These are phyloP conservation scores for Arxiozyma bovina DNA, from an alignment of 1,139 yeast species.

Conservation along the genomic window DNA sequence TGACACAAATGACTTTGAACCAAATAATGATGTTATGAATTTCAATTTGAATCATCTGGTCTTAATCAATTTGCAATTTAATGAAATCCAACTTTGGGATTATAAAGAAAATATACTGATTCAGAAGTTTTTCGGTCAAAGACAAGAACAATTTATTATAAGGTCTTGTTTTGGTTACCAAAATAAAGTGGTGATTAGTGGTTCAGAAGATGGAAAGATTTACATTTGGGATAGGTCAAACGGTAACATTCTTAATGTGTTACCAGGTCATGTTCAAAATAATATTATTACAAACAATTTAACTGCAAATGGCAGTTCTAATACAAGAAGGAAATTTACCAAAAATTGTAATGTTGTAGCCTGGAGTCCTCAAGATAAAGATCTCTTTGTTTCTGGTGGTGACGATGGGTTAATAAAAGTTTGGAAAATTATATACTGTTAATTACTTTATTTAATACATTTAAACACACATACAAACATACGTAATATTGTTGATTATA, in stretches of 20 bases:
- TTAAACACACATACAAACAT: background rate
- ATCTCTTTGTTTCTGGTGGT: slow-evolving; percentile 72
- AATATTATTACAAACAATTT: slow-evolving; percentile 7
- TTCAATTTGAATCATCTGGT: slow-evolving; percentile 31
- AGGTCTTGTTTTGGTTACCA: slow-evolving; percentile 71
- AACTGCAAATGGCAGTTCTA: background rate
- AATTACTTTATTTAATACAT: slow-evolving; percentile 10
- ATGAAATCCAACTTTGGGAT: slow-evolving; percentile 77
- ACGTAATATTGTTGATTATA: background rate
- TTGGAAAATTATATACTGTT: slow-evolving; percentile 42
- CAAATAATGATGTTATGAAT: background rate
- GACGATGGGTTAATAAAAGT: slow-evolving; percentile 65
- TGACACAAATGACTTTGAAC: background rate
- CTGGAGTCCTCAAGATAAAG: slow-evolving; percentile 53
- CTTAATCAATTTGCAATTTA: slow-evolving; percentile 62
- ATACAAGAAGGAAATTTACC: slow-evolving; percentile 15
- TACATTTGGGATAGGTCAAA: slow-evolving; percentile 74
- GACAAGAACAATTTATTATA: slow-evolving; percentile 60
- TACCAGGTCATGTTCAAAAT: slow-evolving; percentile 47
- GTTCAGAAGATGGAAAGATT: slow-evolving; percentile 73
- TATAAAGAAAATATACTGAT: slow-evolving; percentile 41
- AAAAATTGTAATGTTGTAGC: slow-evolving; percentile 41
- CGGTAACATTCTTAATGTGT: slow-evolving; percentile 57
- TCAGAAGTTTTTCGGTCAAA: slow-evolving; percentile 62
- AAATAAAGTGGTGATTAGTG: slow-evolving; percentile 67